Evolutionary conservation across 768 basidiomycete species (phyloP).

Genomic region (Scleroderma bovista): DNA sequence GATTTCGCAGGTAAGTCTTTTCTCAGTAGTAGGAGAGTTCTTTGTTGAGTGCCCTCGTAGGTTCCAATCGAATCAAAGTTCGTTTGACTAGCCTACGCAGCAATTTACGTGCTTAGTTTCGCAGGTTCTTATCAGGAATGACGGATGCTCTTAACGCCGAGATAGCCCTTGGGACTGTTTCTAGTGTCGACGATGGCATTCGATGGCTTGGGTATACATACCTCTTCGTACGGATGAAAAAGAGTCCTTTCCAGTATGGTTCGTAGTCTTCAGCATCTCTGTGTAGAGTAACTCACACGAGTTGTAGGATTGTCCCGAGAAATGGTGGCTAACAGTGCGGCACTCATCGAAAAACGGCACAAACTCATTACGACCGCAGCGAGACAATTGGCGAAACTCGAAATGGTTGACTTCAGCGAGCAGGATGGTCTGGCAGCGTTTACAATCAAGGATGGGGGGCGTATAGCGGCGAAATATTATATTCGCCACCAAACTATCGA

Average conservation of each 20-base stretch:
- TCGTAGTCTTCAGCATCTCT: conserved; percentile 9
- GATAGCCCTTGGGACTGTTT: conserved; percentile 89
- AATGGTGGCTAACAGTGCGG: conserved; percentile 61
- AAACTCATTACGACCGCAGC: conserved; percentile 67
- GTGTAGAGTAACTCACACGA: conserved; percentile 5
- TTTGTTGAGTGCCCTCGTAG: conserved; percentile 32
- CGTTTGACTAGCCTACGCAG: neutral
- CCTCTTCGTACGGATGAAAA: conserved; percentile 89
- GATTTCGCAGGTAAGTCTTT: conserved; percentile 64
- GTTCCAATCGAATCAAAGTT: conserved; percentile 96
- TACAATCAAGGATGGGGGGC: conserved; percentile 81
- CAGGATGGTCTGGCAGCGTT: conserved; percentile 46
- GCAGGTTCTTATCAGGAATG: conserved; percentile 76
- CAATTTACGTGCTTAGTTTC: conserved; percentile 1
- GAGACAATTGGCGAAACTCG: conserved; percentile 53
- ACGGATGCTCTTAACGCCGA: conserved; percentile 93
- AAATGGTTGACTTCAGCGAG: conserved; percentile 77
- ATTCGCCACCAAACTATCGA: conserved; percentile 82
- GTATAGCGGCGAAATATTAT: conserved; percentile 96
- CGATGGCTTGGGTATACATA: conserved; percentile 98
- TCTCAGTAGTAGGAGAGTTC: neutral
- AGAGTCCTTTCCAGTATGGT: conserved; percentile 88
- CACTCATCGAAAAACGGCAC: conserved; percentile 62
- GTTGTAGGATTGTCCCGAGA: conserved; percentile 68
- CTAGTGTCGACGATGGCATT: conserved; percentile 79